Evolutionary conservation across 202 grass and related monocot species (phyloP).

Genomic region (Tripidium arundinaceum): DNA sequence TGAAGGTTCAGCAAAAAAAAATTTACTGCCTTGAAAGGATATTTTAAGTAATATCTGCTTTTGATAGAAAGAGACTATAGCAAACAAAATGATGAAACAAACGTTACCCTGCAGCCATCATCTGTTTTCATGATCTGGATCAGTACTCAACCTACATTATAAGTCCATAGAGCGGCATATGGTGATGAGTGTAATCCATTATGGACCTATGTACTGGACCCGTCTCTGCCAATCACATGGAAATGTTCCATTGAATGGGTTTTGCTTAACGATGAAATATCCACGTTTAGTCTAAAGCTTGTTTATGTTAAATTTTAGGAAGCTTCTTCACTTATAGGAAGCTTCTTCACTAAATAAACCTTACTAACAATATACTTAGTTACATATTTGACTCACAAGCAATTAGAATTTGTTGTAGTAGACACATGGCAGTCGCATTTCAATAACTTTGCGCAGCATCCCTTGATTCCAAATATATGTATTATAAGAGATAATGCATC

Average conservation of each 20-base stretch:
- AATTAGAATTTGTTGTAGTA: conserved; percentile 28
- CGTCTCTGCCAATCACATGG: background rate
- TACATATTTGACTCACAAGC: conserved; percentile 44
- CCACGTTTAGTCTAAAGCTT: background rate
- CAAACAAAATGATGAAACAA: conserved; percentile 1
- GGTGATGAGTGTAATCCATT: background rate
- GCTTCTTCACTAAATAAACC: background rate
- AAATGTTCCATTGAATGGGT: background rate
- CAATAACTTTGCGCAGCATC: conserved; percentile 30
- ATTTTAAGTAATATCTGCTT: background rate
- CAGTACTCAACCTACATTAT: background rate
- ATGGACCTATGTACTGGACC: background rate
- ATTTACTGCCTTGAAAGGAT: background rate
- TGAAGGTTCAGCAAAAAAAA: background rate
- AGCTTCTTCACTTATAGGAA: background rate
- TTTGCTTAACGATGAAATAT: conserved; percentile 9
- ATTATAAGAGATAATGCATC: conserved; percentile 48
- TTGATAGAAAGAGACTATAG: background rate
- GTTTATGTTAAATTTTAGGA: background rate
- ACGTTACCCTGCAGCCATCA: background rate
- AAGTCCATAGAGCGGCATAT: background rate
- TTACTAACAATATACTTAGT: background rate
- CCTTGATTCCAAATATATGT: conserved; percentile 61
- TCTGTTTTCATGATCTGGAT: background rate
- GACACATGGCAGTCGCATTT: background rate